Evolutionary conservation across 768 basidiomycete genomes (phyloP).

Genomic region (Boletus reticuloceps): DNA sequence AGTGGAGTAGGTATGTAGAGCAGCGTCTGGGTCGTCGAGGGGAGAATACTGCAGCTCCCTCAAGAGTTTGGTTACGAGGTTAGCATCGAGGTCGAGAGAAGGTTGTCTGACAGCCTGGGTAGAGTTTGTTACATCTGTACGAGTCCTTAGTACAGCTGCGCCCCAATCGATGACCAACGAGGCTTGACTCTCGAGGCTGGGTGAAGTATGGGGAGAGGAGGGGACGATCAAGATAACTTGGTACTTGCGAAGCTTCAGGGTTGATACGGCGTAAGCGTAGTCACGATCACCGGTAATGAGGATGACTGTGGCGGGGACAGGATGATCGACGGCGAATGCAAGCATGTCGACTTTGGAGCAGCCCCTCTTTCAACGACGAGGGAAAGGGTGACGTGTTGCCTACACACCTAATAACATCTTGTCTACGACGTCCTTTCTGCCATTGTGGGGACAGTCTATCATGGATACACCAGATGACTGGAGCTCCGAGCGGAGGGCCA

Average conservation of each 20-base stretch:
- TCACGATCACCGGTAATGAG: slow-evolving; percentile 69
- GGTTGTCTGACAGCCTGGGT: slow-evolving; percentile 25
- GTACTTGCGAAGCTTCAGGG: slow-evolving; percentile 52
- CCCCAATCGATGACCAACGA: slow-evolving; percentile 53
- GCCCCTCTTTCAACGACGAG: slow-evolving; percentile 1
- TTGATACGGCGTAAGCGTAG: slow-evolving; percentile 61
- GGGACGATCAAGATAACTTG: slow-evolving; percentile 50
- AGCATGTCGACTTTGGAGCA: slow-evolving; percentile 58
- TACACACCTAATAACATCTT: slow-evolving; percentile 45
- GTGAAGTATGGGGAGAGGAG: slow-evolving; percentile 34
- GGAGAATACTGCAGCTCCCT: slow-evolving; percentile 19
- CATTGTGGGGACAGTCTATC: slow-evolving; percentile 34
- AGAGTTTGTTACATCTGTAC: slow-evolving; percentile 17
- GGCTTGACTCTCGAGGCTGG: slow-evolving; percentile 53
- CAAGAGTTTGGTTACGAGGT: slow-evolving; percentile 17
- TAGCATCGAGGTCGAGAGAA: slow-evolving; percentile 23
- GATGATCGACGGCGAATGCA: slow-evolving; percentile 61
- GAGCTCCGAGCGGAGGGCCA: slow-evolving; percentile 38
- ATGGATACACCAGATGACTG: slow-evolving; percentile 45
- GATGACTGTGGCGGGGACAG: slow-evolving; percentile 50
- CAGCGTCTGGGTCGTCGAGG: slow-evolving; percentile 13
- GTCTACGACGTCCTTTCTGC: slow-evolving; percentile 39
- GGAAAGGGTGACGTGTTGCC: background rate
- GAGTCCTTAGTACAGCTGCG: slow-evolving; percentile 35
- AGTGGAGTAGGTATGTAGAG: slow-evolving; percentile 1